phyloP scores from a whole-genome alignment of 148 eudicot species.

The Chenopodium suecicum region DNA sequence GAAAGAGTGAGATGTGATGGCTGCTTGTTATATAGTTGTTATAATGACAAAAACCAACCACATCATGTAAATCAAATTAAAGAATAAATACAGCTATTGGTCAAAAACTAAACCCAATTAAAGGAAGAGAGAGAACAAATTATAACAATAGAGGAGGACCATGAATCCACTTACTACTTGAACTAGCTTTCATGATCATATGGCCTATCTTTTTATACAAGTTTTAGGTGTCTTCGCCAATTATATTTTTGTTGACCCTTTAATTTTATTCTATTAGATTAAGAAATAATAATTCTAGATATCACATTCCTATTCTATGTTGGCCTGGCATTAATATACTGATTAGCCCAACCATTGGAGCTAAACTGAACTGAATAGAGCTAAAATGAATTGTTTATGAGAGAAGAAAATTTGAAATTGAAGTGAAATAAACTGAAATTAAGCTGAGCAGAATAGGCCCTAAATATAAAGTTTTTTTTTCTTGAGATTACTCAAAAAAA shows the following conservation, averaged over 20 bases:
- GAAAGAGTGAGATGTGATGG: background rate
- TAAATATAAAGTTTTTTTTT: too few relatives aligned
- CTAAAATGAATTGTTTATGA: too few relatives aligned
- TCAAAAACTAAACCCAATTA: background rate
- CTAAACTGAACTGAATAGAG: too few relatives aligned
- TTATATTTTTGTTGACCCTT: too few relatives aligned
- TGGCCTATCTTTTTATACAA: slow-evolving; percentile 1
- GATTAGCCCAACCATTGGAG: background rate
- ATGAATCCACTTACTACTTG: background rate
- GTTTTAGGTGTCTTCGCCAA: background rate
- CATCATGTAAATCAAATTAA: background rate
- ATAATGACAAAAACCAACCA: background rate
- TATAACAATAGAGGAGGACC: background rate
- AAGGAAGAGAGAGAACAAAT: background rate
- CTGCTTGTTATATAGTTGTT: background rate
- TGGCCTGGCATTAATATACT: background rate
- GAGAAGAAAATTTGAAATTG: too few relatives aligned
- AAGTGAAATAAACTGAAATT: too few relatives aligned
- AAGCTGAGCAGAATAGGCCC: too few relatives aligned
- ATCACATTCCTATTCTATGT: background rate
- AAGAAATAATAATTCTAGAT: background rate
- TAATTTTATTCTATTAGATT: background rate
- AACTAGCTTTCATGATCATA: background rate
- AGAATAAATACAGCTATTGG: background rate
- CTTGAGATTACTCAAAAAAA: too few relatives aligned